Percentiles rank a stretch among this genome's conserved stretches.
phyloP scores from a whole-genome alignment of 73 alveolate species.

The Stentor coeruleus region DNA sequence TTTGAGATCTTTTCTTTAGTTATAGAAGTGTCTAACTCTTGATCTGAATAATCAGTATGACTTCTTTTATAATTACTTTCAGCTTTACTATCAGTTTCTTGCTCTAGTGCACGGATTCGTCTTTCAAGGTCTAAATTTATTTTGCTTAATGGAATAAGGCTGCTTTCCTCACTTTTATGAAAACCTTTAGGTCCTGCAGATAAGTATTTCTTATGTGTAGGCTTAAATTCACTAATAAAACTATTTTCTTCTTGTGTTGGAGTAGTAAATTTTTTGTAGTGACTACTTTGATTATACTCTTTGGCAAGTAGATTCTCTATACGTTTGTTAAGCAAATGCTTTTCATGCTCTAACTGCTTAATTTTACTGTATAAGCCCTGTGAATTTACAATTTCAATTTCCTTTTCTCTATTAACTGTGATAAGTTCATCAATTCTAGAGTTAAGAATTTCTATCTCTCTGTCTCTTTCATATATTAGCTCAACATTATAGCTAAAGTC shows the following conservation, averaged over 20 bases:
- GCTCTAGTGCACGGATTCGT: too few species aligned
- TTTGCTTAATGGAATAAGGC: too few species aligned
- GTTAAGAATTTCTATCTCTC: neutral
- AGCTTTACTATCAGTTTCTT: too few species aligned
- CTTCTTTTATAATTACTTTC: too few species aligned
- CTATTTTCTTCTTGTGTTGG: neutral
- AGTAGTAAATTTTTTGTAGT: too few species aligned
- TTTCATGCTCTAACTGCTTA: neutral
- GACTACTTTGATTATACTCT: neutral
- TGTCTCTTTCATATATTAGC: neutral
- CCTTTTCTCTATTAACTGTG: neutral
- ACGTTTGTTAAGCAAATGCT: neutral
- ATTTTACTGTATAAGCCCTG: neutral
- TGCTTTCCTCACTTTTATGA: neutral
- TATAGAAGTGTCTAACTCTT: too few species aligned
- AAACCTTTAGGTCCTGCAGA: neutral
- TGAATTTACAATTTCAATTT: neutral
- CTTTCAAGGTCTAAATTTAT: too few species aligned
- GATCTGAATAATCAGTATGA: too few species aligned
- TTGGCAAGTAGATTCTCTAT: too few species aligned
- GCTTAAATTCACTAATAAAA: neutral
- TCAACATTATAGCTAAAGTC: neutral
- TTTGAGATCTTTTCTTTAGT: too few species aligned
- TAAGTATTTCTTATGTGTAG: too few species aligned
- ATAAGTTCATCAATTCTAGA: neutral